These are phyloP conservation scores for Phyllosticta ampelicida DNA, from an alignment of 2,329 filamentous ascomycete genomes.

Conservation along the genomic window DNA sequence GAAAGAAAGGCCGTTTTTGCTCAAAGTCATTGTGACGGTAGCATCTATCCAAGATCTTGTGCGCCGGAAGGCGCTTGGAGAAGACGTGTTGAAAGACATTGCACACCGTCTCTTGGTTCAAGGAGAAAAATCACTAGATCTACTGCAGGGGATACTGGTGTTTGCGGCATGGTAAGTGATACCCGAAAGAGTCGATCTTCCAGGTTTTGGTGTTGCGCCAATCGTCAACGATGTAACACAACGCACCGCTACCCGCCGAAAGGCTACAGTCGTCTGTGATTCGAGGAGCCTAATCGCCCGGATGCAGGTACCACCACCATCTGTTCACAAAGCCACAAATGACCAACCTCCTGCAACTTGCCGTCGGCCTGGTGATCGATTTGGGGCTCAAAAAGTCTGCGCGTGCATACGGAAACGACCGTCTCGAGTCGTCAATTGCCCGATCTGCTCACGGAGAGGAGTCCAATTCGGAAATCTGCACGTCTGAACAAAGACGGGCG, in stretches of 20 bases:
- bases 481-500: slow-evolving; percentile 30
- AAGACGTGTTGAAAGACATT: slow-evolving; percentile 3
- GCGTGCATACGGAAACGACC: slow-evolving; percentile 9
- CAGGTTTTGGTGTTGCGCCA: not conserved
- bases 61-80: not conserved
- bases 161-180: slow-evolving; percentile 4
- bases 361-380: slow-evolving; percentile 29
- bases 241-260: not conserved
- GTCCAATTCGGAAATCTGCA: slow-evolving; percentile 22
- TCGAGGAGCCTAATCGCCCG: not conserved
- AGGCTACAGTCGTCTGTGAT: not conserved
- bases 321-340: slow-evolving; percentile 28
- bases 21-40: slow-evolving; percentile 5
- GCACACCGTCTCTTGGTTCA: not conserved
- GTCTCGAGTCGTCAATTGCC: not conserved
- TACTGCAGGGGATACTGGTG: slow-evolving; percentile 9
- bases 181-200: not conserved
- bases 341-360: slow-evolving; percentile 32
- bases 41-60: slow-evolving; percentile 5
- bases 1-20: slow-evolving; percentile 7
- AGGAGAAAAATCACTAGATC: slow-evolving; percentile 2
- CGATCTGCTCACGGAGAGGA: slow-evolving; percentile 12
- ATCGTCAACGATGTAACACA: not conserved
- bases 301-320: slow-evolving; percentile 30
- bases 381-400: slow-evolving; percentile 27